Percentiles rank a stretch among this genome's conserved stretches.
These are phyloP conservation scores for Phytophthora foliorum DNA, from an alignment of 352 stramenopile genomes.

Conservation along the genomic window DNA sequence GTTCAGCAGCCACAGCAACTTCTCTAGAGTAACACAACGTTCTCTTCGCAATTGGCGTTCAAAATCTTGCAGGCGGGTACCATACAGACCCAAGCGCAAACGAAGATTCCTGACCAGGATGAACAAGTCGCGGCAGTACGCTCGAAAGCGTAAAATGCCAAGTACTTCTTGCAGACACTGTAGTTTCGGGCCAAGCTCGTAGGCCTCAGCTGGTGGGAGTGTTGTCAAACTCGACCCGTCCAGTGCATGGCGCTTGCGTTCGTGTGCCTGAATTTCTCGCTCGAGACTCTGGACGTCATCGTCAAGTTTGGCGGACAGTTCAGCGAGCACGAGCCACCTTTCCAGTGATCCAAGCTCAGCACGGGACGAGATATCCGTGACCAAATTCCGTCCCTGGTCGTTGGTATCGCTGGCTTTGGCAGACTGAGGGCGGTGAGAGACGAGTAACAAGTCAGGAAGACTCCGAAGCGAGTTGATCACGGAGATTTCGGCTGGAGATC, in stretches of 20 bases:
- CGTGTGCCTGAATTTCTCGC: constrained; percentile 31
- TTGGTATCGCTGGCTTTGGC: constrained; percentile 8
- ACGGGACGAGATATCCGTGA: constrained; percentile 3
- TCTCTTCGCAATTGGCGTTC: constrained; percentile 30
- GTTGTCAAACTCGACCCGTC: constrained; percentile 15
- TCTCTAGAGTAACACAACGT: constrained; percentile 21
- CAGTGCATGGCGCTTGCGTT: constrained; percentile 26
- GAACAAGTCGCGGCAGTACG: constrained; percentile 59
- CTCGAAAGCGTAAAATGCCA: constrained; percentile 44
- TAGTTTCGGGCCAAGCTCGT: constrained; percentile 48
- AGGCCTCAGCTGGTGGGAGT: constrained; percentile 33
- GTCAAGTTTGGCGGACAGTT: constrained; percentile 29
- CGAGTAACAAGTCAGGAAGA: constrained; percentile 26
- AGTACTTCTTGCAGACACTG: constrained; percentile 69
- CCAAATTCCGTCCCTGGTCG: constrained; percentile 6
- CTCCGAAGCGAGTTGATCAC: constrained; percentile 33
- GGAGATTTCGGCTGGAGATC: constrained; percentile 40
- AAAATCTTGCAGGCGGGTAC: constrained; percentile 22
- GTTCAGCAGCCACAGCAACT: constrained; percentile 30
- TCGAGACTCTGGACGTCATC: constrained; percentile 27
- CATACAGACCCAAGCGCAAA: constrained; percentile 46
- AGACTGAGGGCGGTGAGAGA: constrained; percentile 31
- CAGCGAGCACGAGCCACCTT: constrained; percentile 32
- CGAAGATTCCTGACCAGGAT: constrained; percentile 47
- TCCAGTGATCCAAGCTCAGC: constrained; percentile 23